Evolutionary conservation across 352 stramenopile species (phyloP), one percentile per base, ranked within the genome.

Genomic region (Pythium graminicola): DNA sequence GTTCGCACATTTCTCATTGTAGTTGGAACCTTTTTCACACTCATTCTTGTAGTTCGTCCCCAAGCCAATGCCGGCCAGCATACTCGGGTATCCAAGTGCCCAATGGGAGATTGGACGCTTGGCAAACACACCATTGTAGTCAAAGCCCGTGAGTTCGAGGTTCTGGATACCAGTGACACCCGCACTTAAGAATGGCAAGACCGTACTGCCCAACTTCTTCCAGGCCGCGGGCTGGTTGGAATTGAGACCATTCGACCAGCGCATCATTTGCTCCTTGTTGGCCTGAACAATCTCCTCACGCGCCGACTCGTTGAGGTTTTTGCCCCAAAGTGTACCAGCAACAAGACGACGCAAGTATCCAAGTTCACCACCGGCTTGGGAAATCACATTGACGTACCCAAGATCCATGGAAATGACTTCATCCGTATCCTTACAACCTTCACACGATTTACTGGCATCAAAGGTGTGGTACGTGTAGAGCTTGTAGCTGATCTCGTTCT

Each of bases 401-500:
- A 70, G 52, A 64, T 90, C 80, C 55, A 72, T 72, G 50, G 57
- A 71, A 50, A 76, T 65, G 45, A 86, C 72, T 54, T 72, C 38
- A 60, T 90, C 80, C 11, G 52, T 55, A 40, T 85, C 75, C n/a
- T 41, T 38, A 54, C 80, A 90, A 49, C 71, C 84, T 65, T 3
- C 68, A 59, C 14, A 59, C 10, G 8, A 71, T 57, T 47, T 70
- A 90, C 50, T n/a, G n/a, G n/a, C n/a, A n/a, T n/a, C n/a, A n/a
- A n/a, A n/a, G n/a, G 65, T 78, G 69, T 87, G 73, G 65, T 85
- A 87, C 48, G 72, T 86, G 70, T 90, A 90, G 55, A 60, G 69
- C 63, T 83, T 86, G 74, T 90, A 90, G 33, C 58, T 81, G 48
- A 90, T 68, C 32, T 49, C 65, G 61, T 78, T 75, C 44, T 58